Evolutionary conservation across 2,329 filamentous ascomycete species (phyloP).

Genomic region (Achaetomium macrosporum): DNA sequence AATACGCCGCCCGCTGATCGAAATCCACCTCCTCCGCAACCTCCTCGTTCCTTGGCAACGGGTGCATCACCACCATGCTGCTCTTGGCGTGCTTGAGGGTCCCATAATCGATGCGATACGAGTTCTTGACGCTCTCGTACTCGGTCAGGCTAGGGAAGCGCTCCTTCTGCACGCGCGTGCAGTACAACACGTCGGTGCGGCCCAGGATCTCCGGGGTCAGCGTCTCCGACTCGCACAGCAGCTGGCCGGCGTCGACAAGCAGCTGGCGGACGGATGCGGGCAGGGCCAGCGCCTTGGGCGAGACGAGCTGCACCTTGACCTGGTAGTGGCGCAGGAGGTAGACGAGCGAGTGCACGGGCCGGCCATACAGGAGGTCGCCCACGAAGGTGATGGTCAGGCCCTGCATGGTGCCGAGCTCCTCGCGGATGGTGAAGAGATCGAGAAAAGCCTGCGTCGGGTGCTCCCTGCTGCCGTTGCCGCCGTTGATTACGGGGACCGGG

Average conservation of each 20-base stretch:
- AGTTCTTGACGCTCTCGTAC: conserved; percentile 84
- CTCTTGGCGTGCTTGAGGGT: conserved; percentile 87
- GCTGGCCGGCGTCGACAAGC: conserved; percentile 67
- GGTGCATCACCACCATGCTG: conserved; percentile 93
- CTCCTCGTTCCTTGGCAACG: conserved; percentile 87
- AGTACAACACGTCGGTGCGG: conserved; percentile 88
- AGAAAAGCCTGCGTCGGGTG: conserved; percentile 97
- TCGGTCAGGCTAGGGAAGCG: conserved; percentile 74
- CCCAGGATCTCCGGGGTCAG: conserved; percentile 84
- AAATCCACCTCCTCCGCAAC: conserved; percentile 95
- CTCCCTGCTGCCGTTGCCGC: conserved; percentile 90
- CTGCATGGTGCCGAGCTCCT: conserved; percentile 92
- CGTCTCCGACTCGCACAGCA: conserved; percentile 67
- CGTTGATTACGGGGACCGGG: conserved; percentile 90
- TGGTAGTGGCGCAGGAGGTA: conserved; percentile 95
- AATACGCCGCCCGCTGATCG: conserved; percentile 94
- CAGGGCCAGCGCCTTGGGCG: conserved; percentile 71
- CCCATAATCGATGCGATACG: conserved; percentile 83
- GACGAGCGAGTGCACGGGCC: conserved; percentile 90
- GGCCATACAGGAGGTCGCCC: conserved; percentile 87
- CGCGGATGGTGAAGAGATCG: conserved; percentile 96
- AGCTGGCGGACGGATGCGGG: conserved; percentile 68
- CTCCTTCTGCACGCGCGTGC: conserved; percentile 94
- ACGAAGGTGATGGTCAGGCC: conserved; percentile 94
- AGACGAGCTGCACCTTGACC: conserved; percentile 86